phyloP scores from a whole-genome alignment of 768 basidiomycete species.

The Naganishia friedmannii region DNA sequence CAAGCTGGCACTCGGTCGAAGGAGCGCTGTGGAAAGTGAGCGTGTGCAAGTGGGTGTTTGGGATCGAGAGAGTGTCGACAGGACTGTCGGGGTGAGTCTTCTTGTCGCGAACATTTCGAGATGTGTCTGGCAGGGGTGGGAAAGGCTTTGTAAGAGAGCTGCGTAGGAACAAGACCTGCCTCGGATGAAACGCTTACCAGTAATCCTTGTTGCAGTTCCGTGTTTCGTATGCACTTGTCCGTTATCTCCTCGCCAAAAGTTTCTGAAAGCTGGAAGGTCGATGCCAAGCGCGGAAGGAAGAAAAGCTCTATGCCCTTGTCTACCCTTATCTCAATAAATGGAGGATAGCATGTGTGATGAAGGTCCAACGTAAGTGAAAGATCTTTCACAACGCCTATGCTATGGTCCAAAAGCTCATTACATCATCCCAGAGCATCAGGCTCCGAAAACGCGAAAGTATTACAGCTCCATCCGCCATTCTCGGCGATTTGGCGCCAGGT shows the following conservation, averaged over 20 bases:
- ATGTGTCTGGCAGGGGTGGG: background rate
- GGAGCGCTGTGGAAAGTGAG: conserved; percentile 15
- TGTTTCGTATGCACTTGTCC: background rate
- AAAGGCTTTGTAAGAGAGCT: background rate
- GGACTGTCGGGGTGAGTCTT: conserved; percentile 8
- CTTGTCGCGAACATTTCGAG: conserved; percentile 4
- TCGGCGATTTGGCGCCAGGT: background rate
- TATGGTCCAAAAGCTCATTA: background rate
- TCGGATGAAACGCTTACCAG: background rate
- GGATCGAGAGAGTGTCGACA: conserved; percentile 5
- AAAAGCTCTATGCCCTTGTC: background rate
- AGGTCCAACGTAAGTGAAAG: background rate
- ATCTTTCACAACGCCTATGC: background rate
- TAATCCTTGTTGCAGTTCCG: background rate
- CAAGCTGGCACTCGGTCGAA: conserved; percentile 4
- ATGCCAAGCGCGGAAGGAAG: background rate
- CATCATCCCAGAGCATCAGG: background rate
- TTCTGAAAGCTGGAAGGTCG: background rate
- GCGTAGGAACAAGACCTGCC: background rate
- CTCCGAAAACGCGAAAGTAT: background rate
- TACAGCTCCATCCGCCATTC: background rate
- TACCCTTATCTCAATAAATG: background rate
- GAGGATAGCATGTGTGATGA: background rate
- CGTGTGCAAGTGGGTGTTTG: background rate
- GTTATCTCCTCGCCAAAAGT: background rate